Evolutionary conservation across 2,329 filamentous ascomycete species (phyloP).

Genomic region (Penicillium sp.): DNA sequence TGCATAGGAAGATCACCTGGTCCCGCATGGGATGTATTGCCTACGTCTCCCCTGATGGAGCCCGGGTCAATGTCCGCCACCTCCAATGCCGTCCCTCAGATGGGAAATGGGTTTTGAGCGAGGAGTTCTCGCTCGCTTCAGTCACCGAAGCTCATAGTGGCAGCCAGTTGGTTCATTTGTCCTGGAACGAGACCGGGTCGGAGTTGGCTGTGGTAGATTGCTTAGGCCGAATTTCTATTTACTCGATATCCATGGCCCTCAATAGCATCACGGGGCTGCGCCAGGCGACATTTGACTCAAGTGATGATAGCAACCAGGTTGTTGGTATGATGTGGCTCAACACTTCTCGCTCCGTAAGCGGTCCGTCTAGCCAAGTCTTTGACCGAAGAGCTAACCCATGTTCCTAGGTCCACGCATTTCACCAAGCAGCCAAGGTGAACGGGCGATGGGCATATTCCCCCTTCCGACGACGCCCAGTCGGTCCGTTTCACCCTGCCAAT

Average conservation of each 20-base stretch:
- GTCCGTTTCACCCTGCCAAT: slow-evolving; percentile 65
- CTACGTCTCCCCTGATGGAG: slow-evolving; percentile 70
- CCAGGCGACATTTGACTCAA: slow-evolving; percentile 63
- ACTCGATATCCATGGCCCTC: slow-evolving; percentile 67
- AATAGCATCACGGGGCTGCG: slow-evolving; percentile 67
- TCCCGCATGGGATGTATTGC: slow-evolving; percentile 84
- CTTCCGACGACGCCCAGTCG: slow-evolving; percentile 62
- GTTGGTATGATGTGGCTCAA: slow-evolving; percentile 85
- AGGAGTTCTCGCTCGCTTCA: slow-evolving; percentile 63
- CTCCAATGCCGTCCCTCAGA: slow-evolving; percentile 66
- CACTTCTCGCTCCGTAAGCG: slow-evolving; percentile 51
- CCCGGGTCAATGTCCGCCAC: slow-evolving; percentile 68
- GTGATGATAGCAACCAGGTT: slow-evolving; percentile 72
- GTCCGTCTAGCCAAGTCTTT: background rate
- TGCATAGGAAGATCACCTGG: slow-evolving; percentile 73
- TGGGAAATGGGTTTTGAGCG: slow-evolving; percentile 73
- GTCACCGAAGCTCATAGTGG: slow-evolving; percentile 62
- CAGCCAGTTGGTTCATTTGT: slow-evolving; percentile 72
- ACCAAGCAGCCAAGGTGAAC: slow-evolving; percentile 63
- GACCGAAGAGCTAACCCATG: background rate
- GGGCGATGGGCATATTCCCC: slow-evolving; percentile 68
- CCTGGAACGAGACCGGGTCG: slow-evolving; percentile 73
- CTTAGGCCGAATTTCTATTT: slow-evolving; percentile 71
- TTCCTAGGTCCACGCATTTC: slow-evolving; percentile 41
- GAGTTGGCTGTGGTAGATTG: slow-evolving; percentile 83